Base-by-base conservation (phyloP, 352 stramenopile genomes). In the Globisporangium emineosum region DNA sequence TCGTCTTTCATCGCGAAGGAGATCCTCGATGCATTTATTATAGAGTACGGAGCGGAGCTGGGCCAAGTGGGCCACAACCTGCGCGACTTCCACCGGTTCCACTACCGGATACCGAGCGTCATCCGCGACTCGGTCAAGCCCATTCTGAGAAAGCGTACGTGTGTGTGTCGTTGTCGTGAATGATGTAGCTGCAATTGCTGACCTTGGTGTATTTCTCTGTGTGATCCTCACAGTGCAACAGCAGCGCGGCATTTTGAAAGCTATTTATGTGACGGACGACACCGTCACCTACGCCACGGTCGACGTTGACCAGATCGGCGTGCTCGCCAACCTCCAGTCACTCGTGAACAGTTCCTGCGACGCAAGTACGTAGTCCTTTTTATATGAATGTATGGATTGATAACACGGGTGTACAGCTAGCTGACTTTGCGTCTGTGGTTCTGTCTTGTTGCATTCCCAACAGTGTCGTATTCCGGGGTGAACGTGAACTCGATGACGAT, bases 11-110 rank as follows among this genome's bases (percentile, higher is more conserved):
- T 98, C 40, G 90, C 90, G 57, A 89, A 81, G 29, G 89, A 98
- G 72, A 81, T 97, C 64, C 70, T 97, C 43, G 73, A 80, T 15
- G 86, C 81, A 3, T 97, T 96, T 55, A 78, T 97, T 43, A 68
- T 72, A 32, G 84, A 95, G 61, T 89, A 93, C 62, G 81, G 79
- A 49, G 74, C 79, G 5, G 81, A 94, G 50, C 74, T 97, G 10
- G 81, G 83, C 37, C 89, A 89, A 27, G 73, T 93, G 23, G 90
- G 89, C 32, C 88, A 95, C 68, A 97, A 98, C 63, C 68, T 97
- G 66, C 91, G 90, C 45, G 89, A 97, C 68, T 98, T 98, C 64
- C 79, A 95, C 47, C 83, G 84, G 25, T 98, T 97, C 70, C 81
- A 97, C 62, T 90, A 91, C 67, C 78, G 86, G 57, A 93, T 98